Evolutionary conservation across 2,329 filamentous ascomycete species (phyloP), one percentile per base, ranked within the genome.

Genomic region (Fusarium veterinarium): DNA sequence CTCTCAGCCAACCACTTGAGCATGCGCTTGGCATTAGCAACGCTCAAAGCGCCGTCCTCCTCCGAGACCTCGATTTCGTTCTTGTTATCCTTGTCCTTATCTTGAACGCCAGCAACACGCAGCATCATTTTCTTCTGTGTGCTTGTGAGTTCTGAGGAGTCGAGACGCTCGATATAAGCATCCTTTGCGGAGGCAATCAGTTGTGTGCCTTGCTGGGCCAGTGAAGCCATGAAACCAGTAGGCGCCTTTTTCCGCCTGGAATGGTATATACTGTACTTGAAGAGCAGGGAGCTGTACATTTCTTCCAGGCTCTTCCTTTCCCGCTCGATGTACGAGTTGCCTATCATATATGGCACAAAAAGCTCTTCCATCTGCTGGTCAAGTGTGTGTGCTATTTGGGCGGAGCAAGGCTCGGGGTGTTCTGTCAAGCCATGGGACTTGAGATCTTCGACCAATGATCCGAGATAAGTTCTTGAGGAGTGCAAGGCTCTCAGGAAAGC

Each of bases 221-320:
- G 87, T 6, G 95, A 95, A 23, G 93, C 94, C 87, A 98, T 97
- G 81, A 98, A 98, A 1, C 94, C 94, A 1, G 93, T 94, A 3
- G 95, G 93, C 31, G 92, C 91, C 86, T 97, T 98, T 81, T 97
- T 95, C 71, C 94, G 88, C 67, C 92, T 87, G 1, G 92, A 94
- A 81, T 99, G 96, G 79, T 95, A 98, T n/a, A 97, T 92, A 20
- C 94, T 97, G 79, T 96, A 99, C 77, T 97, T 97, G 89, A 99
- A 97, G 8, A 98, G 88, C 60, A 99, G 84, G 1, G 96, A 97
- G 60, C 94, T 95, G 83, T 97, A 95, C 72, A 95, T 83, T 79
- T 95, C 93, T 78, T 95, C 93, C 53, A 96, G 82, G 65, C 88
- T 92, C 80, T 86, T 90, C 78, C 85, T 89, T 78, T 93, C 91